These are phyloP conservation scores for Globisporangium carolinianum DNA, from an alignment of 352 stramenopile genomes.

Conservation along the genomic window DNA sequence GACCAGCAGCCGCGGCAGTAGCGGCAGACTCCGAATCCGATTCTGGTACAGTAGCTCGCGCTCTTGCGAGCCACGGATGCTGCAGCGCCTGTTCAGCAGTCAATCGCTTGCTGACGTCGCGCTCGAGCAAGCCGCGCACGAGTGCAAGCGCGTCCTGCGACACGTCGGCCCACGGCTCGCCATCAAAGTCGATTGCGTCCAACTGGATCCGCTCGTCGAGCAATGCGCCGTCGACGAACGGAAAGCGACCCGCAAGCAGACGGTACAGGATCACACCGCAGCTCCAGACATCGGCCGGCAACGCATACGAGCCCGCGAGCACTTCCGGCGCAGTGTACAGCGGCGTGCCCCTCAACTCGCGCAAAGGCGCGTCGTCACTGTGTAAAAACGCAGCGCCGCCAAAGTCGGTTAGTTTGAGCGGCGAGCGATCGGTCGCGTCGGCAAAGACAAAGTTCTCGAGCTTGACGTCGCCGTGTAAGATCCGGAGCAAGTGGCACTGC, in stretches of 20 bases:
- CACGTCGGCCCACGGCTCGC: conserved; percentile 37
- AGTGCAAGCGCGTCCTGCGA: conserved; percentile 56
- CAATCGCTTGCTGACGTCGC: conserved; percentile 31
- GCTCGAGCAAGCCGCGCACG: conserved; percentile 35
- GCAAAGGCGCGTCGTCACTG: conserved; percentile 97
- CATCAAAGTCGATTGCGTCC: conserved; percentile 48
- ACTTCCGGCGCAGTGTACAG: conserved; percentile 99
- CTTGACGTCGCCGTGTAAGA: conserved; percentile 98
- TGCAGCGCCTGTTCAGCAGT: conserved; percentile 57
- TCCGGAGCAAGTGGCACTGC: conserved; percentile 99
- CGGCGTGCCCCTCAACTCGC: conserved; percentile 95
- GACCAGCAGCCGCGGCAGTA: too few species aligned
- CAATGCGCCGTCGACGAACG: conserved; percentile 91
- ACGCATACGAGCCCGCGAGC: conserved; percentile 97
- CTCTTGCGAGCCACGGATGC: conserved; percentile 53
- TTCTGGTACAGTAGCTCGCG: conserved; percentile 9
- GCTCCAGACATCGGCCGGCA: conserved; percentile 98
- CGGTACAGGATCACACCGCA: conserved; percentile 99
- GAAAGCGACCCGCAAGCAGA: conserved; percentile 95
- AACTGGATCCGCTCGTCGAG: conserved; percentile 59
- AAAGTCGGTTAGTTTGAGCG: conserved; percentile 99
- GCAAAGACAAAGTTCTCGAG: conserved; percentile 97
- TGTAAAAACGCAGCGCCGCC: conserved; percentile 90
- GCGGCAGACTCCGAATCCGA: too few species aligned
- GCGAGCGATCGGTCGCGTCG: conserved; percentile 93